Evolutionary conservation across 2,329 filamentous ascomycete species (phyloP).

Genomic region (Simplicillium sp.): DNA sequence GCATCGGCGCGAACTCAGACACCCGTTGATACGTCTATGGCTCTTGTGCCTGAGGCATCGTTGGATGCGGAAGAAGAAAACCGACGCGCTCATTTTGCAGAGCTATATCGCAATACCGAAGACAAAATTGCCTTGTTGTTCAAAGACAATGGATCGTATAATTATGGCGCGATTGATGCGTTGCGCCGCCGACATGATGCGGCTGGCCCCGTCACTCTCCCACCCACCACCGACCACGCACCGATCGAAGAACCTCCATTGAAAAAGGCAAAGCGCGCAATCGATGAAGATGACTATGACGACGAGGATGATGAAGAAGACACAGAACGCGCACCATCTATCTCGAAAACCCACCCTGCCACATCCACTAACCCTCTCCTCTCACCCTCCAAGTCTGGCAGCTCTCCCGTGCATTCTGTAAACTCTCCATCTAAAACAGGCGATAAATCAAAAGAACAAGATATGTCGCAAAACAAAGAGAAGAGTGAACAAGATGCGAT

Average conservation of each 20-base stretch:
- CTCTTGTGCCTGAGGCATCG: constrained; percentile 52
- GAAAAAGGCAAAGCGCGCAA: constrained; percentile 68
- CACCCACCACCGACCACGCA: constrained; percentile 48
- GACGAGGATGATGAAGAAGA: constrained; percentile 72
- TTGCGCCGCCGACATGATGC: constrained; percentile 34
- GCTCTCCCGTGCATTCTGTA: constrained; percentile 53
- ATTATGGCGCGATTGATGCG: constrained; percentile 42
- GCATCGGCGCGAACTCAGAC: constrained; percentile 39
- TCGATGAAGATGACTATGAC: constrained; percentile 80
- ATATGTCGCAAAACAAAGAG: constrained; percentile 39
- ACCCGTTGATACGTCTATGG: constrained; percentile 36
- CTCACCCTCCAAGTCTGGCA: constrained; percentile 62
- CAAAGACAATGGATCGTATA: constrained; percentile 43
- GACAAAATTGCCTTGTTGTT: constrained; percentile 72
- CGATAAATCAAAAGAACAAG: constrained; percentile 42
- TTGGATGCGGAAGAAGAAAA: constrained; percentile 57
- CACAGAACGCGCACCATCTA: constrained; percentile 43
- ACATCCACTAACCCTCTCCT: constrained; percentile 46
- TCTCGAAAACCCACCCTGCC: constrained; percentile 40
- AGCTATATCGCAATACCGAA: constrained; percentile 70
- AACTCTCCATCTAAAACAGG: constrained; percentile 50
- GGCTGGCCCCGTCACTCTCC: constrained; percentile 32
- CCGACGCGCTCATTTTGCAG: constrained; percentile 64
- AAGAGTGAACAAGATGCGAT: constrained; percentile 80
- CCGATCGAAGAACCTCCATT: constrained; percentile 50